Evolutionary conservation across 2,329 filamentous ascomycete species (phyloP).

Genomic region (Myriosclerotinia scirpicola): DNA sequence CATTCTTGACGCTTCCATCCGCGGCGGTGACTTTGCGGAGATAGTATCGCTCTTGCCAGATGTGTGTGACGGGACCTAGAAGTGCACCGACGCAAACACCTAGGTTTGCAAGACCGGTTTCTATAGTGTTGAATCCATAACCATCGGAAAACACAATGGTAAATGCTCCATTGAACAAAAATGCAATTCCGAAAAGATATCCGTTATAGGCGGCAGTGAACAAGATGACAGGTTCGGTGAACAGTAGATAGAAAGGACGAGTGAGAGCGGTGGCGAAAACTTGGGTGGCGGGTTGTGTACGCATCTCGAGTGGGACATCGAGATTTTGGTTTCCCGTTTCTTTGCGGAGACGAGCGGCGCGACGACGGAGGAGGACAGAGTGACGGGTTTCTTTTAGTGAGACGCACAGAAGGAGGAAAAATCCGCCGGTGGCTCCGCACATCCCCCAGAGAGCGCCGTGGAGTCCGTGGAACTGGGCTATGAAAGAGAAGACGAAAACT

Average conservation of each 20-base stretch:
- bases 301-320: conserved; percentile 43
- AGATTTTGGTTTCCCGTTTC: conserved; percentile 49
- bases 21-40: conserved; percentile 43
- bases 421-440: conserved; percentile 23
- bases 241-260: conserved; percentile 45
- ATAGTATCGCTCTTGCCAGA: conserved; percentile 69
- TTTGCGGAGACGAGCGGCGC: conserved; percentile 46
- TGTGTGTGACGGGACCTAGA: conserved; percentile 65
- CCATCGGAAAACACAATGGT: conserved; percentile 43
- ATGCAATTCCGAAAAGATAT: conserved; percentile 44
- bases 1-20: conserved; percentile 37
- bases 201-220: conserved; percentile 42
- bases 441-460: conserved; percentile 26
- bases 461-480: conserved; percentile 22
- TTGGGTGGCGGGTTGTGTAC: conserved; percentile 48
- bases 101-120: conserved; percentile 44
- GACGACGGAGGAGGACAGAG: conserved; percentile 48
- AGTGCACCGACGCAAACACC: conserved; percentile 48
- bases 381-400: conserved; percentile 49
- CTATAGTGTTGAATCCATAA: conserved; percentile 42
- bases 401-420: conserved; percentile 25
- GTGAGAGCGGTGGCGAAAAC: conserved; percentile 41
- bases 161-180: conserved; percentile 45
- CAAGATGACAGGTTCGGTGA: conserved; percentile 42
- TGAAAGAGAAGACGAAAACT: conserved; percentile 28